phyloP scores from a whole-genome alignment of 495 filamentous ascomycete species.

The Glarea lozoyensis region DNA sequence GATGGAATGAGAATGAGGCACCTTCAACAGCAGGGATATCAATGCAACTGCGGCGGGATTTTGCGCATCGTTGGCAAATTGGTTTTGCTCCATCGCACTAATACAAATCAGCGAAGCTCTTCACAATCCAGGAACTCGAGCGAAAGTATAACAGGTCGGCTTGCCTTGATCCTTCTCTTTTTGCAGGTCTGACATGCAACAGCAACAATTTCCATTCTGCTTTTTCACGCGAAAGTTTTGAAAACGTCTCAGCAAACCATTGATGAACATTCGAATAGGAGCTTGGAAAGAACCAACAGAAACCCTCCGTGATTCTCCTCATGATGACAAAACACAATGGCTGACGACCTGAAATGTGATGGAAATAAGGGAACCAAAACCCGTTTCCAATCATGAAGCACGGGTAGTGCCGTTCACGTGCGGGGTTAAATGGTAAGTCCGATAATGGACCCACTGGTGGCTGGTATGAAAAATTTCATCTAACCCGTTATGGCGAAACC shows the following conservation, averaged over 20 bases:
- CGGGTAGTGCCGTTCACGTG: too few relatives aligned
- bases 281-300: too few relatives aligned
- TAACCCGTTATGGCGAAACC: not conserved
- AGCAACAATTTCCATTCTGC: constrained; percentile 12
- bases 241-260: not conserved
- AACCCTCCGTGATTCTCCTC: too few relatives aligned
- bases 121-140: not conserved
- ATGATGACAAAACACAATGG: too few relatives aligned
- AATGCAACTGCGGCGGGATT: constrained; percentile 17
- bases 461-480: constrained; percentile 1
- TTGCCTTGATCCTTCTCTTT: constrained; percentile 21
- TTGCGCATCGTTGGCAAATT: constrained; percentile 20
- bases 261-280: too few relatives aligned
- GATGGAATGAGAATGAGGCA: constrained; percentile 16
- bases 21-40: not conserved
- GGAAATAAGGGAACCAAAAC: too few relatives aligned
- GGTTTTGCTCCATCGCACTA: constrained; percentile 23
- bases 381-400: too few relatives aligned
- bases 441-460: not conserved
- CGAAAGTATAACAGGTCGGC: too few relatives aligned
- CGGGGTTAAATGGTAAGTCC: not conserved
- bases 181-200: constrained; percentile 19
- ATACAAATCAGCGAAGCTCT: not conserved
- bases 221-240: not conserved
- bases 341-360: too few relatives aligned